Evolutionary conservation across 208 protist species (phyloP).

Genomic region (Paratrypanosoma confusum): DNA sequence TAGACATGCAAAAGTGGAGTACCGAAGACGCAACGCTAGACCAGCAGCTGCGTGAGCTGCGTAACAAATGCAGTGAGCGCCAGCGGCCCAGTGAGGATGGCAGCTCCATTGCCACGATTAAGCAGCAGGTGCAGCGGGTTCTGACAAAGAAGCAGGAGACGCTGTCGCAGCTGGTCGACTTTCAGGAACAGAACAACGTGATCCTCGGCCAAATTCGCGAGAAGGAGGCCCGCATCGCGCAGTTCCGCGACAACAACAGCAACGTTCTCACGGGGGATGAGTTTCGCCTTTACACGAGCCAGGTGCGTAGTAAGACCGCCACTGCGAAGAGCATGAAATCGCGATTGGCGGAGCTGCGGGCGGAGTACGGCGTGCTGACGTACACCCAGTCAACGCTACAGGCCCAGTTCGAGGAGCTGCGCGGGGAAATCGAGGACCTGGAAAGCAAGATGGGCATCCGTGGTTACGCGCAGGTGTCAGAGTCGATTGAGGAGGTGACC

Average conservation of each 20-base stretch:
- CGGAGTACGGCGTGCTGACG: conserved; percentile 77
- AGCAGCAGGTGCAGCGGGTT: conserved; percentile 75
- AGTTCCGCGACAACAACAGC: conserved; percentile 54
- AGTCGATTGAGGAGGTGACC: conserved; percentile 68
- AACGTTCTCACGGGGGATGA: conserved; percentile 83
- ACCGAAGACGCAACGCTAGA: conserved; percentile 61
- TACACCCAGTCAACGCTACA: conserved; percentile 75
- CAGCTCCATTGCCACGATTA: conserved; percentile 60
- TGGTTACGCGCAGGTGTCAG: conserved; percentile 74
- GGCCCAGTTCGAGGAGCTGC: conserved; percentile 55
- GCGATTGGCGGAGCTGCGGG: conserved; percentile 66
- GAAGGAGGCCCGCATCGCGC: conserved; percentile 55
- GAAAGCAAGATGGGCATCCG: conserved; percentile 79
- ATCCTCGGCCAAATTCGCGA: conserved; percentile 60
- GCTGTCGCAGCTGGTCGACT: conserved; percentile 40
- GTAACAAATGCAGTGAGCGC: conserved; percentile 43
- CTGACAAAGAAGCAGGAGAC: conserved; percentile 55
- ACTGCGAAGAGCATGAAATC: conserved; percentile 72
- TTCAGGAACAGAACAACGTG: conserved; percentile 71
- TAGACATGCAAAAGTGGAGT: conserved; percentile 59
- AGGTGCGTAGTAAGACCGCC: conserved; percentile 76
- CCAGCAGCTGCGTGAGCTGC: conserved; percentile 44
- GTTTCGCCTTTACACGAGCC: conserved; percentile 70
- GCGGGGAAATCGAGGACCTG: conserved; percentile 58
- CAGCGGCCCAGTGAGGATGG: conserved; percentile 66